Percentiles rank a stretch among this genome's conserved stretches.
These are phyloP conservation scores for Teunomyces tritomae DNA, from an alignment of 805 yeast genomes.

Conservation along the genomic window DNA sequence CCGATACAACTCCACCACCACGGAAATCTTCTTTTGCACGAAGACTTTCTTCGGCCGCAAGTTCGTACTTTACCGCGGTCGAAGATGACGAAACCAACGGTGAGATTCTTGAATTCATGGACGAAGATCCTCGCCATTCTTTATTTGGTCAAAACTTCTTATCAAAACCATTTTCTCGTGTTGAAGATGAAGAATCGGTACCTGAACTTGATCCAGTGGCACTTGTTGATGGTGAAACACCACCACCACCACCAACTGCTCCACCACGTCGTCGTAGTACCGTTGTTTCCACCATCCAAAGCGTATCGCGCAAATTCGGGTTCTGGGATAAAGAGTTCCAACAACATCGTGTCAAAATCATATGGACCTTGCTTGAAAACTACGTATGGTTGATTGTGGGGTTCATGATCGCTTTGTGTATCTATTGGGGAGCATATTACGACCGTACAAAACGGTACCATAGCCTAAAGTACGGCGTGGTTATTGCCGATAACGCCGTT, in stretches of 20 bases:
- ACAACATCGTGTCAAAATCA: slow-evolving; percentile 20
- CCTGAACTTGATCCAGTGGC: not conserved
- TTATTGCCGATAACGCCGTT: slow-evolving; percentile 23
- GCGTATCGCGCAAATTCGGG: slow-evolving; percentile 18
- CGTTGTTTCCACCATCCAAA: slow-evolving; percentile 19
- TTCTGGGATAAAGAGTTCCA: slow-evolving; percentile 30
- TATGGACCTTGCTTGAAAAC: slow-evolving; percentile 20
- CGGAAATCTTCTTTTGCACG: not conserved
- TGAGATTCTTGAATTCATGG: not conserved
- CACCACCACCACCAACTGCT: not conserved
- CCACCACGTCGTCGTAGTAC: slow-evolving; percentile 13
- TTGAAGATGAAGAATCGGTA: not conserved
- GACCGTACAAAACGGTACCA: slow-evolving; percentile 18
- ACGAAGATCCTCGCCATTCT: not conserved
- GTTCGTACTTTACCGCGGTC: not conserved
- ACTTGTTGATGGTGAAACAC: not conserved
- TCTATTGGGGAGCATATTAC: slow-evolving; percentile 35
- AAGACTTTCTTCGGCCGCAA: not conserved
- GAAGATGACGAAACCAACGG: not conserved
- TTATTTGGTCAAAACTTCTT: not conserved
- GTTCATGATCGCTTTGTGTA: slow-evolving; percentile 21
- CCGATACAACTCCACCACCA: not conserved
- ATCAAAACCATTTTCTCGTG: not conserved
- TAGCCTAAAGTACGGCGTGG: slow-evolving; percentile 23
- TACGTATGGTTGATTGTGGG: slow-evolving; percentile 21